Evolutionary conservation across 345 rosid species (phyloP).

Genomic region (Capsella bursapastoris): DNA sequence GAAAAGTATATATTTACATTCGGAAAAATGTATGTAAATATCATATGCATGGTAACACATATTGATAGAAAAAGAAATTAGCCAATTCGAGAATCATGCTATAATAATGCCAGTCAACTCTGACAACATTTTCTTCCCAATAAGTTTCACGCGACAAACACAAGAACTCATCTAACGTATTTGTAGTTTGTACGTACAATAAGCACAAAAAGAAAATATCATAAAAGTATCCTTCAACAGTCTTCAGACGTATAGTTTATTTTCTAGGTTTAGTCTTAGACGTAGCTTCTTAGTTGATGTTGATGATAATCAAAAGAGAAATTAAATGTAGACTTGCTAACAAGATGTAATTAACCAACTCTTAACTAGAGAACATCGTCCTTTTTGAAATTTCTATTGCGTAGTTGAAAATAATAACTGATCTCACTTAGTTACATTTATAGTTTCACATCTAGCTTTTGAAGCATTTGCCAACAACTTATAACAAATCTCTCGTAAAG

Average conservation of each 20-base stretch:
- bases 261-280: background rate
- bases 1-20: slow-evolving; percentile 25
- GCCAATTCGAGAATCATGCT: slow-evolving; percentile 32
- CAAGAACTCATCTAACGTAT: slow-evolving; percentile 37
- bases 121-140: slow-evolving; percentile 37
- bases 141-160: slow-evolving; percentile 38
- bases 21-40: slow-evolving; percentile 22
- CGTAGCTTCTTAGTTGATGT: background rate
- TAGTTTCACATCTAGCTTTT: background rate
- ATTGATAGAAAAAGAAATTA: slow-evolving; percentile 6
- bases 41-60: slow-evolving; percentile 6
- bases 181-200: slow-evolving; percentile 31
- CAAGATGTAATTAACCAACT: background rate
- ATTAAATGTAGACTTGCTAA: background rate
- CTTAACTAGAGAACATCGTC: background rate
- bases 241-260: background rate
- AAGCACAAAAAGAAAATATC: slow-evolving; percentile 26
- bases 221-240: slow-evolving; percentile 20
- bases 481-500: no score
- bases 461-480: background rate
- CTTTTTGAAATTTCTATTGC: background rate
- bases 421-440: background rate
- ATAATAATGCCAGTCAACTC: slow-evolving; percentile 42
- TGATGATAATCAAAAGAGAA: background rate
- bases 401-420: background rate